Percentiles rank a stretch among this genome's conserved stretches.
Evolutionary conservation across 805 yeast species (phyloP).

Genomic region (Grigorovia yakushimaensis): DNA sequence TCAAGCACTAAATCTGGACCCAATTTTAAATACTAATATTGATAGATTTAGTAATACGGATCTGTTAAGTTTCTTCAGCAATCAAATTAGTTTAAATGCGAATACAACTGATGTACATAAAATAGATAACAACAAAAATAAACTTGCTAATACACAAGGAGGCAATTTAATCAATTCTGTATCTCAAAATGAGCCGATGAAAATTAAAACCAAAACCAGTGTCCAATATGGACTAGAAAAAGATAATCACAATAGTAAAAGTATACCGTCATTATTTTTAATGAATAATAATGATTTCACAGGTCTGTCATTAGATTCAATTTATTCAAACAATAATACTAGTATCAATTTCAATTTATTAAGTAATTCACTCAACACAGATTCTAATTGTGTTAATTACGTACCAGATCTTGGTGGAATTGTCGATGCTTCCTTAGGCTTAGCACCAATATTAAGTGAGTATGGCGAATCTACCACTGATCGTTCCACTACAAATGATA

Average conservation of each 20-base stretch:
- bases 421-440: slow-evolving; percentile 74
- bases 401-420: slow-evolving; percentile 44
- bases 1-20: slow-evolving; percentile 26
- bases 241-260: background rate
- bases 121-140: background rate
- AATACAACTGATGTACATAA: background rate
- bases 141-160: background rate
- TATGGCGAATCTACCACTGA: background rate
- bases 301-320: background rate
- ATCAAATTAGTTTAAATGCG: background rate
- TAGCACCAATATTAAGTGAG: slow-evolving; percentile 47
- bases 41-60: slow-evolving; percentile 15
- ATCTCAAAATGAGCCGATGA: background rate
- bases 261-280: background rate
- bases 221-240: background rate
- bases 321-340: background rate
- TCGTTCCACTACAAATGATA: background rate
- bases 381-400: background rate
- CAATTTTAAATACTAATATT: slow-evolving; percentile 21
- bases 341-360: background rate
- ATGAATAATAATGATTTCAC: background rate
- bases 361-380: background rate
- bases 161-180: background rate
- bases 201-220: background rate
- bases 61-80: slow-evolving; percentile 10